These are phyloP conservation scores for Helianthus annuus DNA, from an alignment of 129 eudicot genomes.

Conservation along the genomic window HanXRQr2.0-SUNRISE NC_035439.2:104947117-104947616, in stretches of 20 bases:
- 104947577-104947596: neutral
- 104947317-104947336: neutral
- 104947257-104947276: no score
- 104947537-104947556: neutral
- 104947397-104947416: constrained; percentile 26
- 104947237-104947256: no score
- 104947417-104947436: constrained; percentile 23
- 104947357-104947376: constrained; percentile 6
- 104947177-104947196: no score
- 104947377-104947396: constrained; percentile 12
- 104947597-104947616: no score
- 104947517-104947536: neutral
- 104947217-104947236: constrained; percentile 76
- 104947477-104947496: constrained; percentile 31
- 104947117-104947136: no score
- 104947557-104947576: neutral
- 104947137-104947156: no score
- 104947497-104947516: constrained; percentile 35
- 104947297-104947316: no score
- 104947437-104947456: constrained; percentile 1
- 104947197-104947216: constrained; percentile 52
- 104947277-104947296: no score
- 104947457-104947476: constrained; percentile 17
- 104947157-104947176: no score
- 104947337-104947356: neutral